Evolutionary conservation across 208 protist genomes (phyloP).

Genomic region (Trypanosoma lewisi): DNA sequence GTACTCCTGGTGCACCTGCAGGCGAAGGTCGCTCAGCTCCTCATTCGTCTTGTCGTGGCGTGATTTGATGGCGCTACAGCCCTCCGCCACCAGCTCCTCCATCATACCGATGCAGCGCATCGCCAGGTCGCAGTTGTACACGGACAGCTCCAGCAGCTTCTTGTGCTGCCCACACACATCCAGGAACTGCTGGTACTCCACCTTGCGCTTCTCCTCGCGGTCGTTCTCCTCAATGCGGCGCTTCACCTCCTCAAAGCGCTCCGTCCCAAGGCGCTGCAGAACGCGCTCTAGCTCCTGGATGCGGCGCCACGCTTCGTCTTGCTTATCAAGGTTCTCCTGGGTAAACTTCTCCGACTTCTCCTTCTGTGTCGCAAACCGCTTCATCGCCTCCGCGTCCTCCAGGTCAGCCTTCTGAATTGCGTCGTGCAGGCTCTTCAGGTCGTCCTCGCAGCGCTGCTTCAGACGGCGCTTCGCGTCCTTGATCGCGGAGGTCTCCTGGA

Average conservation of each 20-base stretch:
- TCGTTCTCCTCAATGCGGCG: constrained; percentile 81
- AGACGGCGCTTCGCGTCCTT: constrained; percentile 83
- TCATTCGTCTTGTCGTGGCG: constrained; percentile 75
- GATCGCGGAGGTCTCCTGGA: constrained; percentile 67
- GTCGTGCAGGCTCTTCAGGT: constrained; percentile 75
- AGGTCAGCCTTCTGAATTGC: constrained; percentile 78
- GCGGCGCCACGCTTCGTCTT: constrained; percentile 74
- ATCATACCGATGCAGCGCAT: constrained; percentile 63
- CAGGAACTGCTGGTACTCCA: constrained; percentile 87
- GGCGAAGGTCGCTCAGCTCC: constrained; percentile 43
- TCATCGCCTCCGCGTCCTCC: constrained; percentile 74
- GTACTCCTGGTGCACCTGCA: constrained; percentile 71
- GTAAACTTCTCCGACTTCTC: constrained; percentile 69
- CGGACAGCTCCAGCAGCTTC: constrained; percentile 73
- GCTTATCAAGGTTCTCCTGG: constrained; percentile 65
- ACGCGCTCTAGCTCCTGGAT: too few relatives aligned
- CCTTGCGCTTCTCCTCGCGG: constrained; percentile 74
- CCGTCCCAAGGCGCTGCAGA: constrained; percentile 69
- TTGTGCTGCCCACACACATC: constrained; percentile 75
- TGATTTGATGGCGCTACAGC: constrained; percentile 65
- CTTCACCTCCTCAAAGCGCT: constrained; percentile 85
- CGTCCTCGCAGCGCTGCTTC: constrained; percentile 66
- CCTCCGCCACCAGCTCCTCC: constrained; percentile 73
- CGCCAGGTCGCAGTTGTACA: constrained; percentile 78
- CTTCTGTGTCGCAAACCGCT: constrained; percentile 64